phyloP scores from a whole-genome alignment of 768 basidiomycete species.

The Leccinum barrowsii region DNA sequence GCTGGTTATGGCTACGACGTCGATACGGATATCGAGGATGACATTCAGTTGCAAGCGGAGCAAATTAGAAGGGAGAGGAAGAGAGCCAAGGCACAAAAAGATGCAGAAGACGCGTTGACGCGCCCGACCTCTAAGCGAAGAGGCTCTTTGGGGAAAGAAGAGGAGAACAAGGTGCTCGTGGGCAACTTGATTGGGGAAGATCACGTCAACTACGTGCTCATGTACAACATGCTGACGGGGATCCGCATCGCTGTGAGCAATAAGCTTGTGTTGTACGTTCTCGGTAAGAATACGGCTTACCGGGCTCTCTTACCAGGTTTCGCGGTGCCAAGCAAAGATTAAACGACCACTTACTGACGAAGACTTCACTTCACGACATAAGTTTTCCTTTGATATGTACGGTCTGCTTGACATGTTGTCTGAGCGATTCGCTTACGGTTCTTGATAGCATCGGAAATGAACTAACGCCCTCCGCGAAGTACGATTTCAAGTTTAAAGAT shows the following conservation, averaged over 20 bases:
- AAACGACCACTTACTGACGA: conserved; percentile 78
- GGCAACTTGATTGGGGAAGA: conserved; percentile 98
- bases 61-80: conserved; percentile 82
- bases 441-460: conserved; percentile 85
- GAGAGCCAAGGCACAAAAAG: conserved; percentile 61
- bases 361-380: conserved; percentile 87
- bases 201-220: conserved; percentile 97
- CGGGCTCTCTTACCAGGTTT: conserved; percentile 55
- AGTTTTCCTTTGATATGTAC: conserved; percentile 96
- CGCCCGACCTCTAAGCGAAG: conserved; percentile 23
- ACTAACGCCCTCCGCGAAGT: conserved; percentile 94
- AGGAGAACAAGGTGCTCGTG: conserved; percentile 64
- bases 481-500: conserved; percentile 99
- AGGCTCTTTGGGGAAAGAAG: conserved; percentile 27
- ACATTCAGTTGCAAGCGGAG: conserved; percentile 86
- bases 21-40: conserved; percentile 42
- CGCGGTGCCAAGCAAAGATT: conserved; percentile 94
- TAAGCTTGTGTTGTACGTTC: background rate
- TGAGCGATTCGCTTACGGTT: background rate
- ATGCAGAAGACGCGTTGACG: conserved; percentile 58
- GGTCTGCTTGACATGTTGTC: conserved; percentile 20
- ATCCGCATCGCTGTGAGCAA: conserved; percentile 85
- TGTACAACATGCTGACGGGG: conserved; percentile 99
- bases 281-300: conserved; percentile 3
- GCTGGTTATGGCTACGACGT: conserved; percentile 37